Base-by-base conservation (phyloP, 2,329 filamentous ascomycete genomes). In the Rhinocladiella similis region DNA sequence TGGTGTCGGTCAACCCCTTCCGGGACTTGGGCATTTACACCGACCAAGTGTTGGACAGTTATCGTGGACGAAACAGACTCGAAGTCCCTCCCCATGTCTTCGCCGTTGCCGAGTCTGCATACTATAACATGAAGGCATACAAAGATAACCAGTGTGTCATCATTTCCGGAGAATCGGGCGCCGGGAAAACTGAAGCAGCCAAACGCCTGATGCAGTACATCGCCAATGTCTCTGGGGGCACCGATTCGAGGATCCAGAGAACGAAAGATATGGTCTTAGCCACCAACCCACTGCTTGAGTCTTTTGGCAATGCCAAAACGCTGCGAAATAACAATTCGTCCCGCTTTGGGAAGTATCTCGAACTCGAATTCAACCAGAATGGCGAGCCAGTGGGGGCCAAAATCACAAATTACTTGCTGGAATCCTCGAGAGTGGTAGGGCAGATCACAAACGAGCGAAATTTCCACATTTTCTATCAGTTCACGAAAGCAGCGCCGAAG, bases 111-210 rank as follows among this genome's bases (percentile, higher is more conserved):
- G 94, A 99, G 76, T 89, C 93, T 6, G 76, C 92, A 53, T 99
- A 99, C 80, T 97, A 97, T 79, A 97, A 99, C 79, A 97, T 99
- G 94, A 97, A 97, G 74, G 93, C 92, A 46, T 99, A 99, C 81
- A 91, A 91, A 69, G 94, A 97, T 67, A 97, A 97, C 77, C 94
- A 99, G 74, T 97, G 94, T 77, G 93, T 99, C 65, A 99, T 99
- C 74, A 99, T 99, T 67, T 97, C 94, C 3, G 94, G 94, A 71
- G 94, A 99, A 77, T 97, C 94, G 2, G 94, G 94, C 71, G 94
- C 94, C 33, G 94, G 94, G 72, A 99, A 99, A 81, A 99, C 94
- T 13, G 94, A 99, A 75, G 94, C 94, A 4, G 94, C 94, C 59
- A 97, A 99, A 82, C 88, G 93, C 67, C 89, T 99, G 69, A 99